Base-by-base conservation (phyloP, 2,329 filamentous ascomycete genomes). In the Exophiala mesophila region DNA sequence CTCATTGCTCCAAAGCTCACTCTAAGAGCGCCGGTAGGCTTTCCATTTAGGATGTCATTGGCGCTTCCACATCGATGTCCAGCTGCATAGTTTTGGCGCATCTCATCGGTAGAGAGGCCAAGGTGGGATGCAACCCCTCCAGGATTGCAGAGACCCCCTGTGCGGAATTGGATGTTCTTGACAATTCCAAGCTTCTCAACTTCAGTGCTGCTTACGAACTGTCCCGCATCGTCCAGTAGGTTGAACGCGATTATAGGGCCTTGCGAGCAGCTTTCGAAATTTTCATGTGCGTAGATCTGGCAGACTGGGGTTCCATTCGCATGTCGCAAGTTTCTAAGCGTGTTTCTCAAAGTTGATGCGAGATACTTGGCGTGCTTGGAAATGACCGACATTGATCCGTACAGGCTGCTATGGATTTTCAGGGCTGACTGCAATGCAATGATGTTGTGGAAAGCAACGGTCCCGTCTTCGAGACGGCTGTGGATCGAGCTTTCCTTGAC, bases 1-100 rank as follows among this genome's bases (percentile, higher is more conserved):
- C 86, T 96, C 86, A 95, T 95, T 0, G 89, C 87, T 3, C 90
- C 92, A 0, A 97, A 63, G 56, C 90, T 97, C 26, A 82, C 79
- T 45, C 92, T 79, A 49, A 97, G 78, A 24, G 94, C 79, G 1
- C 92, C 92, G 0, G 88, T 94, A 2, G 90, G 88, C 56, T 89
- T 94, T 16, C 88, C 89, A 24, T 77, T 74, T 51, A 92, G 79
- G 28, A 94, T 74, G 49, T 95, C 88, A 55, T 85, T 82, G 13
- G 89, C 87, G 40, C 79, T 77, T 5, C 88, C 89, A 62, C 92
- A 98, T 28, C 87, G 78, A 58, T 88, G 80, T 0, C 92, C 92
- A 2, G 83, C 78, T 1, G 84, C 87, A 57, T 92, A 95, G 59
- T 95, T 94, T 45, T 76, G 75, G 54, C 74, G 82, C 74, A 96